Conservation (phyloP, 2,329 filamentous ascomycete species). For the Gnomoniopsis sp. region DNA sequence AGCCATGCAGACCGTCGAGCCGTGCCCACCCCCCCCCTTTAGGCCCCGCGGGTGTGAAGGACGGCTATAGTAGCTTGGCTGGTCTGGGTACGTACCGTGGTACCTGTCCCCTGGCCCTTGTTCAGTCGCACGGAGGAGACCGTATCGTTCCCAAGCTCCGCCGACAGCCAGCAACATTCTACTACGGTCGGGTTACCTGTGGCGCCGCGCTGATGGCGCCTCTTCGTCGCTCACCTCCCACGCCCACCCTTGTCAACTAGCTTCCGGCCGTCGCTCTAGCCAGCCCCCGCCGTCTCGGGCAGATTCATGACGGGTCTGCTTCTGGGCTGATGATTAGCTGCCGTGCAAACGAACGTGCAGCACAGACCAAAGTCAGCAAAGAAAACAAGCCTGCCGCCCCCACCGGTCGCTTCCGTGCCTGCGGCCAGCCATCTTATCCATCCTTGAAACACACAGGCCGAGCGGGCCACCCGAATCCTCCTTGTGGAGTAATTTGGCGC, state of each 20-base stretch:
- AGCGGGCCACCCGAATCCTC: conserved; percentile 14
- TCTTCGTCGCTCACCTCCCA: background rate
- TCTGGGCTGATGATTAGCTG: conserved; percentile 2
- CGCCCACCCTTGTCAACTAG: background rate
- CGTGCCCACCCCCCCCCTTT: background rate
- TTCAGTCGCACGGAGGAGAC: background rate
- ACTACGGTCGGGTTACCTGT: background rate
- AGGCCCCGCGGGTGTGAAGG: background rate
- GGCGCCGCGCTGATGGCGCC: background rate
- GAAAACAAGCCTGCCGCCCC: background rate
- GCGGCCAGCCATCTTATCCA: conserved; percentile 3
- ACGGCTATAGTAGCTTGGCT: no score
- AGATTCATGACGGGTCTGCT: conserved; percentile 4
- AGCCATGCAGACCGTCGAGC: background rate
- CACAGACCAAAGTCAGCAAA: background rate
- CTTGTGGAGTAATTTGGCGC: background rate
- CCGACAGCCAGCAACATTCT: background rate
- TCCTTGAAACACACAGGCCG: conserved; percentile 3
- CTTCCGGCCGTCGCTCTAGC: background rate
- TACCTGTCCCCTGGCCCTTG: conserved; percentile 1
- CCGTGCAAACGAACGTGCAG: background rate
- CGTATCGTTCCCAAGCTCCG: background rate
- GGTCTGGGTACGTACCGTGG: no score
- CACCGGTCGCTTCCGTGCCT: conserved; percentile 13
- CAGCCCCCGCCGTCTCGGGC: conserved; percentile 9